phyloP scores from a whole-genome alignment of 208 protist species.

The Trypanosoma brucei region DNA sequence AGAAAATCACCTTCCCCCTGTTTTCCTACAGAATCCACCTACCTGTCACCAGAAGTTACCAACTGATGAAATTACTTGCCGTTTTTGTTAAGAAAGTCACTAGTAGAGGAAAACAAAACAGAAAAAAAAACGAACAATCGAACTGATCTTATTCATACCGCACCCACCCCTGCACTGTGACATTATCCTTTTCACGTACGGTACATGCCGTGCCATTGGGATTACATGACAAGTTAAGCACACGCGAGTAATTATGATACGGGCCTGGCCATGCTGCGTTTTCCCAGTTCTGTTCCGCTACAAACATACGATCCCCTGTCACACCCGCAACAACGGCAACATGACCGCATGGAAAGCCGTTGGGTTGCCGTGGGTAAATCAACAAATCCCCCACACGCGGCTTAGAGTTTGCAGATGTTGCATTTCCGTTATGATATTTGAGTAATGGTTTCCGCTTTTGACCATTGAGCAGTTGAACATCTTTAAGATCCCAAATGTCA shows the following conservation, averaged over 20 bases:
- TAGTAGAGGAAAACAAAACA: too few relatives aligned
- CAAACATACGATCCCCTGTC: constrained; percentile 25
- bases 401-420: constrained; percentile 16
- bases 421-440: constrained; percentile 38
- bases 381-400: constrained; percentile 57
- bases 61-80: too few relatives aligned
- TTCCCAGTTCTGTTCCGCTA: constrained; percentile 87
- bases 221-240: constrained; percentile 12
- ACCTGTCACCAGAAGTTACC: too few relatives aligned
- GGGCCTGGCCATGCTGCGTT: constrained; percentile 56
- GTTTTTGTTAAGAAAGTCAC: too few relatives aligned
- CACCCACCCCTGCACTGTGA: constrained; percentile 37
- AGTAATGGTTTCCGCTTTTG: constrained; percentile 27
- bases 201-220: constrained; percentile 12
- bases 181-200: constrained; percentile 21
- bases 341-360: constrained; percentile 61
- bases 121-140: background rate
- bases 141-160: constrained; percentile 17
- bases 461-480: constrained; percentile 36
- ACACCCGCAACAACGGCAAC: constrained; percentile 71
- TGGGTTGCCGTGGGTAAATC: constrained; percentile 51
- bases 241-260: constrained; percentile 64
- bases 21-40: too few relatives aligned
- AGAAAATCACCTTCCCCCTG: too few relatives aligned
- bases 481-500: constrained; percentile 61